Base-by-base conservation (phyloP, 441 rosid genomes). In the Pelargonium citronellum region DNA sequence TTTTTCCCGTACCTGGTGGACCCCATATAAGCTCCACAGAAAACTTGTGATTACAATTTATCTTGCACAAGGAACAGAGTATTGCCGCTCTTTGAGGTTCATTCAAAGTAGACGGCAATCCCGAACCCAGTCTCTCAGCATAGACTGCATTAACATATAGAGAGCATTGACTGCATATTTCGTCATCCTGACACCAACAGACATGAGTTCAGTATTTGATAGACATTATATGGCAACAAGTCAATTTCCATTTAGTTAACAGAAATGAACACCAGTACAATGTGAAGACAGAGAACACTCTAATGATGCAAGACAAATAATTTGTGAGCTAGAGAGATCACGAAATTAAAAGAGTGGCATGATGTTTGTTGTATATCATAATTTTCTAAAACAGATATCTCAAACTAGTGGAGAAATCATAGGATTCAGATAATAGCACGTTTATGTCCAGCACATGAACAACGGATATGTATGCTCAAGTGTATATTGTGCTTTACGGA, bases 1-100 rank as follows among this genome's bases (percentile, higher is more conserved):
- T 86, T 75, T 88, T 88, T 67, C 91, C 90, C 0, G 91, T 88
- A 19, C 93, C 93, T 0, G 93, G 93, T 0, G 93, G 93, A 4
- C 93, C 93, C 91, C 89, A 85, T 15, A 86, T 79, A 10, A 86
- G 86, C 71, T 85, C 73, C 64, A 85, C 82, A 39, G 16, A 41
- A 0, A 63, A 53, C 39, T 34, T 60, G 55, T 75, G 73, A 44
- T 27, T 8, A 66, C 71, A 66, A 0, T 10, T 8, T 4, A 47
- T 58, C 60, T 43, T 66, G 5, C 8, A 17, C 5, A 75, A 66
- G 34, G 66, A 69, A 15, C 70, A 13, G 4, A 8, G 22, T 12
- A 70, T 44, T 17, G 69, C 70, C 30, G 44, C 6, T 16, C 34
- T 43, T 39, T 75, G 78, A 22, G 64, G 66, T 17, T 58, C 62